Base-by-base conservation (phyloP, 2,329 filamentous ascomycete species). In the Aspergillus sp. region DNA sequence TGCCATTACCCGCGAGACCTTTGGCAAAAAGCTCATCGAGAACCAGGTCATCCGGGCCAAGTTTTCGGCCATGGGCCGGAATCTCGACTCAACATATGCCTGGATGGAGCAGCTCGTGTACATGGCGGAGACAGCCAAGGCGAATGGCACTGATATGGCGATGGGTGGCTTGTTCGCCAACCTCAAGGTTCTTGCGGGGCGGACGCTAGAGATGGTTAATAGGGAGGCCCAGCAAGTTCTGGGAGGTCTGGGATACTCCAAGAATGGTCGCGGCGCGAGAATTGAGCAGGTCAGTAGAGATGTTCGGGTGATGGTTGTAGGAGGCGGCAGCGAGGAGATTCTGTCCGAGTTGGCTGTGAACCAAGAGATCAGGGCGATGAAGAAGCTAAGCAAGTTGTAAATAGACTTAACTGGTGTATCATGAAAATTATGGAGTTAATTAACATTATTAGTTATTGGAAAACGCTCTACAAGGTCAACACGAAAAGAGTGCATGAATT, bases 81-180 rank as follows among this genome's bases (percentile, higher is more conserved):
- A 80, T 52, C 75, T 87, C 4, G 84, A 86, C 60, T 79, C 81
- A 0, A 77, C 82, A 45, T 84, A 81, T 71, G 82, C 83, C 0
- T 85, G 82, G 77, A 68, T 85, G 48, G 84, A 86, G 64, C 82
- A 85, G 67, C 68, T 85, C 3, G 82, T 81, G 4, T 84, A 80
- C 64, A 79, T 82, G 18, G 61, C 65, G 0, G 60, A 68, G 30
- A 54, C 56, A 9, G 61, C 66, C 15, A 65, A 66, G 48, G 59
- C 55, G 8, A 52, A 60, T 4, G 47, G 57, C n/a, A 48, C 47
- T 1, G 63, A 65, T 43, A 55, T 54, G 20, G 63, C 39, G 3
- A 64, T 67, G 59, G 63, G 63, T 2, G 66, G 64, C 2, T 45
- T 65, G 24, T 65, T 66, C 13, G 65, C 64, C 2, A 64, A 64